These are phyloP conservation scores for Gossypium australe DNA, from an alignment of 345 rosid genomes.

Conservation along the genomic window DNA sequence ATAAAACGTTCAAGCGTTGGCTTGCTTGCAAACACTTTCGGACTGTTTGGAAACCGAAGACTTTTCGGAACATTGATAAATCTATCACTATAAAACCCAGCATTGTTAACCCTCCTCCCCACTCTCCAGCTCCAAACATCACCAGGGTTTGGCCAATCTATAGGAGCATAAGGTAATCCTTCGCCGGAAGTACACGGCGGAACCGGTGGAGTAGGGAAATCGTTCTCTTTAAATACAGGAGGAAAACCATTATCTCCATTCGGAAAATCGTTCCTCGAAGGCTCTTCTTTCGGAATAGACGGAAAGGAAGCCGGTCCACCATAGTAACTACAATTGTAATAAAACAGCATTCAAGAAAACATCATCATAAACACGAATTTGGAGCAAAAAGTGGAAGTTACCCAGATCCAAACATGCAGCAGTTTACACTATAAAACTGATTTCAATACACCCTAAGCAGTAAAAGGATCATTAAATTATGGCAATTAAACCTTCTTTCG, in stretches of 20 bases:
- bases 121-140: conserved; percentile 88
- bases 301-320: background rate
- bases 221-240: background rate
- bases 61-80: conserved; percentile 49
- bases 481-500: background rate
- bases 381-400: background rate
- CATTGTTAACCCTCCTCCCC: conserved; percentile 49
- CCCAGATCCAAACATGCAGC: background rate
- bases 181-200: conserved; percentile 42
- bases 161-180: conserved; percentile 88
- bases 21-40: conserved; percentile 47
- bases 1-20: conserved; percentile 46
- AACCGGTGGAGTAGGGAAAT: conserved; percentile 13
- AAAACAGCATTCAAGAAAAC: background rate
- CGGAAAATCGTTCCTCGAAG: background rate
- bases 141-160: conserved; percentile 67
- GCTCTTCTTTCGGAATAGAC: background rate
- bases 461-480: background rate
- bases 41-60: conserved; percentile 20
- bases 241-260: background rate
- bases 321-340: background rate
- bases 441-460: background rate
- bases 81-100: conserved; percentile 55
- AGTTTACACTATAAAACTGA: background rate
- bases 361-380: background rate